These are phyloP conservation scores for Buddleja alternifolia DNA, from an alignment of 257 asterid genomes.

Conservation along the genomic window DNA sequence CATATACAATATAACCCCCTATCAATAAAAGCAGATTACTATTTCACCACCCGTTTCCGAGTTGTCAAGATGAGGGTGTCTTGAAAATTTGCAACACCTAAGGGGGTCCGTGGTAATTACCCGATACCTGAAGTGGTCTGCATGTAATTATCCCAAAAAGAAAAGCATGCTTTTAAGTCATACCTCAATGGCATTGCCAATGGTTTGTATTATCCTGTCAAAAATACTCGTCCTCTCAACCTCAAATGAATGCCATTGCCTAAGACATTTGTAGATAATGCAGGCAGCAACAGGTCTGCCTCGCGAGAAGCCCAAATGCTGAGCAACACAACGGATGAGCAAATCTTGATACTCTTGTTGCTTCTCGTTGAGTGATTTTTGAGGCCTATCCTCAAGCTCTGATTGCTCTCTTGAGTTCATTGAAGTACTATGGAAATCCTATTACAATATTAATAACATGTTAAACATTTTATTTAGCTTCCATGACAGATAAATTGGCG, in stretches of 20 bases:
- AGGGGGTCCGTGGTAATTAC: too few relatives aligned
- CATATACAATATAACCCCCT: too few relatives aligned
- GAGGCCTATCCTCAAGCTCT: slow-evolving; percentile 86
- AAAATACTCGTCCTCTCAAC: slow-evolving; percentile 93
- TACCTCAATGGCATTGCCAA: slow-evolving; percentile 98
- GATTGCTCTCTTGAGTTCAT: slow-evolving; percentile 63
- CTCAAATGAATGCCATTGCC: slow-evolving; percentile 95
- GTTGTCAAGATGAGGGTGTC: too few relatives aligned
- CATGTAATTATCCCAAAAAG: too few relatives aligned
- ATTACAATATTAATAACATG: slow-evolving; percentile 27
- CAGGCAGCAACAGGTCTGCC: slow-evolving; percentile 93
- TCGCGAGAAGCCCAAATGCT: slow-evolving; percentile 87
- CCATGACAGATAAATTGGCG: slow-evolving; percentile 4
- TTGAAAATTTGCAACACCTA: too few relatives aligned
- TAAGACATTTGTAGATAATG: slow-evolving; percentile 89
- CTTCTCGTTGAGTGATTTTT: slow-evolving; percentile 85
- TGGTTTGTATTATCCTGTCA: slow-evolving; percentile 94
- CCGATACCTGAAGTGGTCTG: too few relatives aligned
- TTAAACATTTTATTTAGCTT: slow-evolving; percentile 26
- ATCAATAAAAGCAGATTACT: too few relatives aligned
- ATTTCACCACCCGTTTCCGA: too few relatives aligned
- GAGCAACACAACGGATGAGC: slow-evolving; percentile 89
- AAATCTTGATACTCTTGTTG: slow-evolving; percentile 95
- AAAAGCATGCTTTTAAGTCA: neutral
- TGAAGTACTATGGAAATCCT: slow-evolving; percentile 82